Percentiles rank a stretch among this genome's conserved stretches.
Evolutionary conservation across 164 flowering plant species (phyloP).

Genomic region (Vitis amurensis): DNA sequence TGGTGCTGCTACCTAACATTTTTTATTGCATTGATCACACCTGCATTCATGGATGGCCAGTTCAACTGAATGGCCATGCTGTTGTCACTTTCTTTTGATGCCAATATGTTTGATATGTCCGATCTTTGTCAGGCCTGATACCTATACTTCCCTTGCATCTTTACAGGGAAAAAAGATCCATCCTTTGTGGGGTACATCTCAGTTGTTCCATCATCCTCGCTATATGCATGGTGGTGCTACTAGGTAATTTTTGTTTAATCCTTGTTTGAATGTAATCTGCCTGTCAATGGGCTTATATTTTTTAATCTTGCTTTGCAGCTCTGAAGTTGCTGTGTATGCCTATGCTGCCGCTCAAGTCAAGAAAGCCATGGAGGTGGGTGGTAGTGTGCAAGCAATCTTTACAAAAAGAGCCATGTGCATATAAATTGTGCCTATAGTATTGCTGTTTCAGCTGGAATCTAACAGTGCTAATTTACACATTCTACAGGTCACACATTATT

Average conservation of each 20-base stretch:
- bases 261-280: background rate
- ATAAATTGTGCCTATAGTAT: background rate
- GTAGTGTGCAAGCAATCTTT: background rate
- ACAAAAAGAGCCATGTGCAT: background rate
- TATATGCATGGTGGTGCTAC: conserved; percentile 99
- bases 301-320: conserved; percentile 40
- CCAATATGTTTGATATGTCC: too few species aligned
- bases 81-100: too few species aligned
- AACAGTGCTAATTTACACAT: background rate
- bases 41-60: too few species aligned
- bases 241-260: conserved; percentile 46
- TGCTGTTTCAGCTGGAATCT: background rate
- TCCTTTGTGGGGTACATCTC: conserved; percentile 97
- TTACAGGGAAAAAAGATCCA: conserved; percentile 68
- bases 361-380: conserved; percentile 93
- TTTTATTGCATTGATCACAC: too few species aligned
- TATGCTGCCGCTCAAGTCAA: conserved; percentile 97
- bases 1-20: too few species aligned
- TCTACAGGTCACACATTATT: conserved; percentile 86
- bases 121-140: too few species aligned
- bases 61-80: too few species aligned
- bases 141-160: background rate
- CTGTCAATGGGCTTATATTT: background rate
- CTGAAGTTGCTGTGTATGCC: conserved; percentile 87
- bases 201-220: conserved; percentile 89